Percentiles rank a stretch among this genome's conserved stretches.
Conservation (phyloP, 495 filamentous ascomycete species). For the Pseudevernia furfuracea region DNA sequence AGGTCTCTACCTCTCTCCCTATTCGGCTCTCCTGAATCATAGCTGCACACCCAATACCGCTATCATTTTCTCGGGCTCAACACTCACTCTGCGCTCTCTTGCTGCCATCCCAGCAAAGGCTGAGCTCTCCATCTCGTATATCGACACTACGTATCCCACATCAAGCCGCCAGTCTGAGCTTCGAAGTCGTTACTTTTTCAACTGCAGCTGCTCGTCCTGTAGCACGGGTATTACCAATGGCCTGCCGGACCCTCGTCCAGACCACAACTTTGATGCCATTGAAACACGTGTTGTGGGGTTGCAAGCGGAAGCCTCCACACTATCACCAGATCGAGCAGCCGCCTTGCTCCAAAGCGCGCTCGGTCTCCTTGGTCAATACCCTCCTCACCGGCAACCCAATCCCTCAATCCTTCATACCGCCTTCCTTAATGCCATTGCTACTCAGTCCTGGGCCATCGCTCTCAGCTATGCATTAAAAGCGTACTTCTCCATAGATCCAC, state of each 20-base stretch:
- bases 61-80: slow-evolving; percentile 52
- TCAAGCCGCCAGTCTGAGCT: slow-evolving; percentile 45
- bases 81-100: slow-evolving; percentile 40
- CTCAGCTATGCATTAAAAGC: slow-evolving; percentile 37
- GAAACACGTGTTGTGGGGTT: slow-evolving; percentile 21
- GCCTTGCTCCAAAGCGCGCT: slow-evolving; percentile 29
- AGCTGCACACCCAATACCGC: slow-evolving; percentile 63
- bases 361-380: slow-evolving; percentile 31
- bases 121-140: slow-evolving; percentile 63
- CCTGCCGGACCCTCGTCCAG: slow-evolving; percentile 18
- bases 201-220: slow-evolving; percentile 54
- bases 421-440: slow-evolving; percentile 31
- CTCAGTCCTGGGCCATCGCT: slow-evolving; percentile 30
- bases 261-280: slow-evolving; percentile 11
- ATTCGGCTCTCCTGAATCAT: slow-evolving; percentile 56
- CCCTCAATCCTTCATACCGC: slow-evolving; percentile 36
- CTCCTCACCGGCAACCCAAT: slow-evolving; percentile 37
- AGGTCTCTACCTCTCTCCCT: slow-evolving; percentile 51
- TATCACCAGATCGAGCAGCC: slow-evolving; percentile 27
- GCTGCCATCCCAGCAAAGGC: slow-evolving; percentile 43
- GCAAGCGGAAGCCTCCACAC: slow-evolving; percentile 26
- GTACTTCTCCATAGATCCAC: slow-evolving; percentile 35
- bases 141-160: slow-evolving; percentile 51
- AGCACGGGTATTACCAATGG: slow-evolving; percentile 29
- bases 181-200: slow-evolving; percentile 54